Evolutionary conservation across 768 basidiomycete genomes (phyloP), one percentile per base, ranked within the genome.

Genomic region (Krasilnikovozyma curviuscula): DNA sequence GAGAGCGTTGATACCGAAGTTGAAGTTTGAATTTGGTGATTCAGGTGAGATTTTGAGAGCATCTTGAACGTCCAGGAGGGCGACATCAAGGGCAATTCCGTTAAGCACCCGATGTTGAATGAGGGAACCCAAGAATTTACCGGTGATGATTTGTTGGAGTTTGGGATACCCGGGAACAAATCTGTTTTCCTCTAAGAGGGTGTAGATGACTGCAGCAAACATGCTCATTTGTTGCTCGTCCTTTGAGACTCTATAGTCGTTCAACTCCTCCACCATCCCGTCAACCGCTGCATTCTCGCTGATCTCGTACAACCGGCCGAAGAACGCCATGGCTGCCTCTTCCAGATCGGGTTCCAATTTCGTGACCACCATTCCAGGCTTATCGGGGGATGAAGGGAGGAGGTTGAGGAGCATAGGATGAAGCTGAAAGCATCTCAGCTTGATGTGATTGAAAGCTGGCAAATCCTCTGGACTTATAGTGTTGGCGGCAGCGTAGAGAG

Each of bases 181-280:
- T 60, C 88, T 89, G 76, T 93, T 93, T 68, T 98, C 93, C 75
- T 97, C 93, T 67, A 98, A 95, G 37, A 98, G 75, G 71, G 93
- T 91, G 69, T 95, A 89, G 43, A 98, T 79, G 78, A 93, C 93
- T 75, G 88, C 95, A n/a, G 88, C 93, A 62, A 95, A 95, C 53
- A 93, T 76, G 66, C 97, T 86, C 62, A 91, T 85, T 57, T 95
- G 88, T 48, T 78, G 77, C 38, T 78, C 67, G 56, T 80, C 83
- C 28, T 74, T 71, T 27, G 88, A 89, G 42, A 73, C 75, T 61
- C 89, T 86, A 69, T 78, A 76, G 46, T 78, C 75, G 65, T 83
- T 81, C 24, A 98, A 76, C 67, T 86, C 77, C 24, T 73, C 67
- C 53, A 95, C 82, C 54, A 97, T 86, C 53, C 91, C 83, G 63